Evolutionary conservation across 1,284 basidiomycete species (phyloP).

Genomic region (Microbotryum scabiosae): DNA sequence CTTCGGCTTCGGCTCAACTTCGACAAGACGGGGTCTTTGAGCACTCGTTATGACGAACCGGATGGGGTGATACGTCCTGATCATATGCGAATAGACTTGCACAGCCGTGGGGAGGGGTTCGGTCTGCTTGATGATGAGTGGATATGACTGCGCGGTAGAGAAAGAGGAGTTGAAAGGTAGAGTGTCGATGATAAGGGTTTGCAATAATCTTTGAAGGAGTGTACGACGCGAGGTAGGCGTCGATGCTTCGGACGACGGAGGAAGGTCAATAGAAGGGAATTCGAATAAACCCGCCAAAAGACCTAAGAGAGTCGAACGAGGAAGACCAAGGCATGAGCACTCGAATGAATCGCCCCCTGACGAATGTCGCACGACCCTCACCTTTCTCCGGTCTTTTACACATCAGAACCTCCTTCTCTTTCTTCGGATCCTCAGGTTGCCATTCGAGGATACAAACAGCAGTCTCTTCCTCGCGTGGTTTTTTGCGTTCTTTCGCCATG

Average conservation of each 20-base stretch:
- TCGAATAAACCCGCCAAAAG: slow-evolving; percentile 79
- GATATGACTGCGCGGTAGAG: slow-evolving; percentile 35
- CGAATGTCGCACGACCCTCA: slow-evolving; percentile 37
- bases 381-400: slow-evolving; percentile 73
- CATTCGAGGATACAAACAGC: slow-evolving; percentile 79
- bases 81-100: slow-evolving; percentile 85
- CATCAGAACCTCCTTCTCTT: slow-evolving; percentile 59
- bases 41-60: slow-evolving; percentile 36
- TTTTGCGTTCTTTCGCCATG: slow-evolving; percentile 77
- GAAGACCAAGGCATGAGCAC: slow-evolving; percentile 1
- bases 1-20: not conserved
- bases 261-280: slow-evolving; percentile 55
- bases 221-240: slow-evolving; percentile 6
- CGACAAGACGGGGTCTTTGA: not conserved
- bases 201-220: slow-evolving; percentile 9
- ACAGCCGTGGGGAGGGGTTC: slow-evolving; percentile 44
- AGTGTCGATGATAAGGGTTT: slow-evolving; percentile 10
- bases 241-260: slow-evolving; percentile 1
- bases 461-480: slow-evolving; percentile 72
- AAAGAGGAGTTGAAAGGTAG: not conserved
- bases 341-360: slow-evolving; percentile 12
- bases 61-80: slow-evolving; percentile 74
- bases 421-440: slow-evolving; percentile 38
- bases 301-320: slow-evolving; percentile 46
- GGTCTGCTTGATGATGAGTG: slow-evolving; percentile 18